Percentiles rank a stretch among this genome's conserved stretches.
Conservation (phyloP, 1,284 basidiomycete genomes). For the Vanrija sp. region DNA sequence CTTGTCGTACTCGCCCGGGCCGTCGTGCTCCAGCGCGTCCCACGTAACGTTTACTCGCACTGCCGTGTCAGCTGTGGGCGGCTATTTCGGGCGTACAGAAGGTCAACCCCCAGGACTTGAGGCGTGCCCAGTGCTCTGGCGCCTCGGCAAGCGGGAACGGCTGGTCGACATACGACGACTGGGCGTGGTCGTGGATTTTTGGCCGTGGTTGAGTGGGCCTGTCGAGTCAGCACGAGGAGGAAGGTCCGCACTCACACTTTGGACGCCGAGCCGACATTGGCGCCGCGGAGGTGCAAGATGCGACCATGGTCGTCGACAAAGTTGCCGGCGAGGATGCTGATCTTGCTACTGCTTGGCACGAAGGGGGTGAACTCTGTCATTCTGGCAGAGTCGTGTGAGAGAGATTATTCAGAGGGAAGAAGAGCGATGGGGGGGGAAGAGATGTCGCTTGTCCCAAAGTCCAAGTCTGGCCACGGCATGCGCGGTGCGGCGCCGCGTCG, state of each 20-base stretch:
- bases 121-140: constrained; percentile 70
- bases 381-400: too few species aligned
- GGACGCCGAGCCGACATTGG: constrained; percentile 73
- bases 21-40: constrained; percentile 91
- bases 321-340: constrained; percentile 57
- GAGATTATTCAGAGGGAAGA: too few species aligned
- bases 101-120: constrained; percentile 78
- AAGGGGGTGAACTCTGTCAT: constrained; percentile 4
- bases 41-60: constrained; percentile 88
- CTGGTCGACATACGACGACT: constrained; percentile 72
- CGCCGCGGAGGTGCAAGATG: constrained; percentile 70
- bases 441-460: too few species aligned
- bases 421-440: too few species aligned
- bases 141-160: constrained; percentile 82
- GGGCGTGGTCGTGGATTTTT: constrained; percentile 50
- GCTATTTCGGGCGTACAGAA: constrained; percentile 57
- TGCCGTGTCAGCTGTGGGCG: constrained; percentile 35
- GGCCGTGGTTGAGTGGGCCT: background rate
- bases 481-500: too few species aligned
- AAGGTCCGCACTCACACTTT: constrained; percentile 62
- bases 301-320: constrained; percentile 73
- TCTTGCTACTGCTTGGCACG: constrained; percentile 13
- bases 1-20: constrained; percentile 77
- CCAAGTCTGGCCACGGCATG: too few species aligned
- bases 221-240: background rate